These are phyloP conservation scores for Saturnispora gosingensis DNA, from an alignment of 805 yeast genomes.

Conservation along the genomic window DNA sequence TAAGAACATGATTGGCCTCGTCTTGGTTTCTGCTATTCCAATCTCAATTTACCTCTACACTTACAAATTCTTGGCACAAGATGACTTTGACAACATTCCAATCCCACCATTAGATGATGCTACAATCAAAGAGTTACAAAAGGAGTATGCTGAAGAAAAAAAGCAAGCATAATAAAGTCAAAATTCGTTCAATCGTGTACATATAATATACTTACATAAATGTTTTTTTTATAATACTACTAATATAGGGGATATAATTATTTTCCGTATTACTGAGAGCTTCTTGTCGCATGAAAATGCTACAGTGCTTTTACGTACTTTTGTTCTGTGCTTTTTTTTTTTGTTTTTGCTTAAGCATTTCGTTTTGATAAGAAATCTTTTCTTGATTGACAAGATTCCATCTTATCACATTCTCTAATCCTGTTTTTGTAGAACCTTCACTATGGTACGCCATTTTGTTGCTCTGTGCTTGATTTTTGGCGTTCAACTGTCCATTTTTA, in stretches of 20 bases:
- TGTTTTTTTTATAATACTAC: neutral
- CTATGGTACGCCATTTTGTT: constrained; percentile 6
- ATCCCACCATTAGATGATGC: constrained; percentile 83
- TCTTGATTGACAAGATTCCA: constrained; percentile 9
- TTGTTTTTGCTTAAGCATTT: constrained; percentile 1
- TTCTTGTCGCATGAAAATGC: neutral
- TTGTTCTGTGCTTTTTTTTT: neutral
- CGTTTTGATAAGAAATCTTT: constrained; percentile 6
- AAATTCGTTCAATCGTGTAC: neutral
- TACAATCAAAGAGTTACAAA: constrained; percentile 61
- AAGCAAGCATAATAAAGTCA: constrained; percentile 15
- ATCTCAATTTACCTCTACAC: constrained; percentile 61
- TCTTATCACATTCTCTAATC: constrained; percentile 7
- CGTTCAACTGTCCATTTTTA: constrained; percentile 27
- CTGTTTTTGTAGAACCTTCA: constrained; percentile 1
- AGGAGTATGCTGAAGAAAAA: constrained; percentile 51
- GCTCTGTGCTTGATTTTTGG: constrained; percentile 9
- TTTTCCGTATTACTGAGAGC: neutral
- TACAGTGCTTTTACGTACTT: neutral
- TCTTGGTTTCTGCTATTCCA: constrained; percentile 52
- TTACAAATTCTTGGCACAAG: constrained; percentile 55
- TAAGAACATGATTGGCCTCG: constrained; percentile 60
- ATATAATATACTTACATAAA: neutral
- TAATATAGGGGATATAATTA: neutral
- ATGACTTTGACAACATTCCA: constrained; percentile 86